Evolutionary conservation across 2,329 filamentous ascomycete genomes (phyloP).

Genomic region (Fusarium bulbicola): DNA sequence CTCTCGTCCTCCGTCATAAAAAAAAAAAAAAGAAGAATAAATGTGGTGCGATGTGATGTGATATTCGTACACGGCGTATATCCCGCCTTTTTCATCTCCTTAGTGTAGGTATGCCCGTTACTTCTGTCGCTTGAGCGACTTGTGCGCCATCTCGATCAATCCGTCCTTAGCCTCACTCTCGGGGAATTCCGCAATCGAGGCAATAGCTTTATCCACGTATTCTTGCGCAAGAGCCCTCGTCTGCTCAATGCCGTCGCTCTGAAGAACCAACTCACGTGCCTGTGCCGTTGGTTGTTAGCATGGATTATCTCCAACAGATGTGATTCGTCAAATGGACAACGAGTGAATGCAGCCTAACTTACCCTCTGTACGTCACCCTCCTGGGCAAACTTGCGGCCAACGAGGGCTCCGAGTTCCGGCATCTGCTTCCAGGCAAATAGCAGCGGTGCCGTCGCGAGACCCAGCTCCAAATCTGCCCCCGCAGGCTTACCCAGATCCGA

Average conservation of each 20-base stretch:
- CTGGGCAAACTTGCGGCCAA: constrained; percentile 87
- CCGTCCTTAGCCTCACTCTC: constrained; percentile 95
- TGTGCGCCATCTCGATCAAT: constrained; percentile 91
- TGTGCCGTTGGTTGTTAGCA: constrained; percentile 51
- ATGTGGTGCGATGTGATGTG: constrained; percentile 18
- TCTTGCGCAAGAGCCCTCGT: constrained; percentile 90
- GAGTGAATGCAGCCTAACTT: constrained; percentile 46
- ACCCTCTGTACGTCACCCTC: constrained; percentile 89
- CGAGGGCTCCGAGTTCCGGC: constrained; percentile 83
- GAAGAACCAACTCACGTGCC: constrained; percentile 86
- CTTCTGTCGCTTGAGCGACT: constrained; percentile 89
- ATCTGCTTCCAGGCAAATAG: constrained; percentile 95
- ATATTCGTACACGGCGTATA: constrained; percentile 35
- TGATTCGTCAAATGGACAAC: constrained; percentile 23
- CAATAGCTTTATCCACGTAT: constrained; percentile 87
- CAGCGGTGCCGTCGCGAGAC: constrained; percentile 90
- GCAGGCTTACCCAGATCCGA: constrained; percentile 92
- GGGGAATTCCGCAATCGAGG: constrained; percentile 84
- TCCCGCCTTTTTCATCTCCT: constrained; percentile 5
- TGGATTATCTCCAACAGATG: constrained; percentile 19
- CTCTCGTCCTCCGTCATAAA: not conserved
- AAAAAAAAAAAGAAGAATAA: constrained; percentile 14
- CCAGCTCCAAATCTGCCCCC: constrained; percentile 91
- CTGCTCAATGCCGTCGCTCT: constrained; percentile 89
- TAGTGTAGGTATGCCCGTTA: constrained; percentile 52